phyloP scores from a whole-genome alignment of 306 rosid genomes.

The Senna siamea region DNA sequence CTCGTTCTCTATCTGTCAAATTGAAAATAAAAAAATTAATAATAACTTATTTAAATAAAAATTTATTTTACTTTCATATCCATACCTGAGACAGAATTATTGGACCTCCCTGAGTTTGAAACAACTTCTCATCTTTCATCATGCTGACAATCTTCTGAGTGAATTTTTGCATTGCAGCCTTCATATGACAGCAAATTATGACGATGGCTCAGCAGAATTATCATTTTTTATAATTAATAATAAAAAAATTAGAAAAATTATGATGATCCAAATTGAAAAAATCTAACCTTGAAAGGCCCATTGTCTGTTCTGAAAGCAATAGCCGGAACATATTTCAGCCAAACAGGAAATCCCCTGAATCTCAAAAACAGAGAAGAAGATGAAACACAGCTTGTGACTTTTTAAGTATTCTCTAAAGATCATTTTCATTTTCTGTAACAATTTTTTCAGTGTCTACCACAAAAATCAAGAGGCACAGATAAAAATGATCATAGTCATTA shows the following conservation, averaged over 20 bases:
- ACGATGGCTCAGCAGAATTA: slow-evolving; percentile 7
- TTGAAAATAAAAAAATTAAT: background rate
- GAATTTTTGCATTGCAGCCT: slow-evolving; percentile 91
- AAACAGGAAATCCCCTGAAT: slow-evolving; percentile 93
- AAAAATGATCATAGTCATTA: slow-evolving; percentile 40
- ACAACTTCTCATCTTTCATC: slow-evolving; percentile 87
- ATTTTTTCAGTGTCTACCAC: background rate
- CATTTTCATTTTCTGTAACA: background rate
- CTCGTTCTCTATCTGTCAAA: slow-evolving; percentile 89
- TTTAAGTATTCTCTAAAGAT: background rate
- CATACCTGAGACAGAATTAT: slow-evolving; percentile 85
- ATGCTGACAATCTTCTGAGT: slow-evolving; percentile 74
- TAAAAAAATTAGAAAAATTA: background rate
- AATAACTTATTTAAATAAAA: too few species aligned
- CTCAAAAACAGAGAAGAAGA: slow-evolving; percentile 35
- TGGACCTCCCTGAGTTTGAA: slow-evolving; percentile 93
- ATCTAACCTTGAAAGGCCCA: slow-evolving; percentile 80
- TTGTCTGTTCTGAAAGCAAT: slow-evolving; percentile 90
- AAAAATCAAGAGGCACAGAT: background rate
- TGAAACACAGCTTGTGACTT: slow-evolving; percentile 40
- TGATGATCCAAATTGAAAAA: slow-evolving; percentile 2
- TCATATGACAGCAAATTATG: slow-evolving; percentile 28
- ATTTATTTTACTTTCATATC: background rate
- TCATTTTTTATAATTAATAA: background rate
- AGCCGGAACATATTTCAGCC: slow-evolving; percentile 91